Base-by-base conservation (phyloP, 345 rosid species). In the Sapria himalayana region DNA sequence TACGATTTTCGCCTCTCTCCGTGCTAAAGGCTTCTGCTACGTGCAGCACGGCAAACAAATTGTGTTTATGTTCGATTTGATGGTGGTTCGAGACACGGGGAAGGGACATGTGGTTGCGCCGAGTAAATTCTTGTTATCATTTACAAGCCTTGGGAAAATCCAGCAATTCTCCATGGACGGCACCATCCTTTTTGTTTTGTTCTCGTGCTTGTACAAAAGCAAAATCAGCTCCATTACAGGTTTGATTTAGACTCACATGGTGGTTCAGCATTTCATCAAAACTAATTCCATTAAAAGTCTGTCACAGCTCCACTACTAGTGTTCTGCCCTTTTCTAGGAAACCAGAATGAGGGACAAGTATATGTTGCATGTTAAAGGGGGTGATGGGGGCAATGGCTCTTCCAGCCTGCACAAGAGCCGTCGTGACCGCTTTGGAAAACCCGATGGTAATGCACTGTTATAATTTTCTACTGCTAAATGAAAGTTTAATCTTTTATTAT, bases 301-400 rank as follows among this genome's bases (percentile, higher is more conserved):
- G n/a, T n/a, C n/a, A n/a, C n/a, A n/a, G n/a, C n/a, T n/a, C 15
- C 22, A 13, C 14, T 35, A 22, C 20, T 22, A 12, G 10, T 3
- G 16, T 33, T 32, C 48, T 29, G 19, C 29, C 29, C 18, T 47
- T 15, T 39, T 46, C 40, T 50, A 76, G 85, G 85, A 72, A 52
- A 67, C 73, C 46, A 64, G 71, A 70, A 76, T 72, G 85, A 70
- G 58, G 39, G 85, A 72, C 46, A 64, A 61, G 46, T 50, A 46
- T 43, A 63, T 39, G 24, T 45, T 76, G 29, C 41, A 57, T 56
- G 70, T 59, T 33, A 76, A 65, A 59, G 85, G 74, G 20, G 85
- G 80, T 20, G 71, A 64, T 62, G 85, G 85, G 24, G 85, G 85
- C 49, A 62, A 39, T 39, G 80, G 85, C 25, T 72, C 69, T 51